Base-by-base conservation (phyloP, 805 yeast genomes). In the Hanseniaspora hatyaiensis region DNA sequence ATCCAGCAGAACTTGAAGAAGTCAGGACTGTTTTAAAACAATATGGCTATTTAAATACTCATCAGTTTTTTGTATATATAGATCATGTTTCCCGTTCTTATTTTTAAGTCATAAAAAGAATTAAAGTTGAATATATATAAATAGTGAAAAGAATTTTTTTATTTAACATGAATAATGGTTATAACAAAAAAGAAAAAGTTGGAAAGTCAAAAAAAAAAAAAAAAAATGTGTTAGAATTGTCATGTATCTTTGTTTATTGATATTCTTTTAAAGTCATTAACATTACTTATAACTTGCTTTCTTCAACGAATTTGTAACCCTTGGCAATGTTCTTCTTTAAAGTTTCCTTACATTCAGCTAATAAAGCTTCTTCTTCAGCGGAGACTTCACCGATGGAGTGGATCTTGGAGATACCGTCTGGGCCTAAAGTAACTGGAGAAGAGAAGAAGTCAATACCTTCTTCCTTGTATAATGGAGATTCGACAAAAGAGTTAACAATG, bases 371-470 rank as follows among this genome's bases (percentile, higher is more conserved):
- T 77, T 92, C 98, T 66, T 80, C 81, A 56, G 68, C 70, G 50
- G 82, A 71, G 61, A 86, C 66, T 55, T 70, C 66, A 61, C 94
- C 94, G 61, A 92, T 72, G 51, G 73, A 71, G 73, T 84, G 95
- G 64, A 87, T 71, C 66, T 77, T 73, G 66, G 77, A 75, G 57
- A 82, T 84, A 80, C 96, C 96, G 54, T 82, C 76, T 63, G 80
- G 82, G 57, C 97, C 97, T 62, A 89, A 79, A 59, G 95, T 83
- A 57, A 92, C 94, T 70, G 79, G 81, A 57, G 96, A 82, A 48
- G 97, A 87, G 75, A 92, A 92, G 83, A 88, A 92, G 54, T 86
- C 89, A 60, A 92, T 83, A 64, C 97, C 97, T 73, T 88, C 95
- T 50, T 65, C 61, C 68, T 81, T 78, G 76, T 73, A 82, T 64